Conservation (phyloP, 2,329 filamentous ascomycete species). For the Botryotinia globosa region DNA sequence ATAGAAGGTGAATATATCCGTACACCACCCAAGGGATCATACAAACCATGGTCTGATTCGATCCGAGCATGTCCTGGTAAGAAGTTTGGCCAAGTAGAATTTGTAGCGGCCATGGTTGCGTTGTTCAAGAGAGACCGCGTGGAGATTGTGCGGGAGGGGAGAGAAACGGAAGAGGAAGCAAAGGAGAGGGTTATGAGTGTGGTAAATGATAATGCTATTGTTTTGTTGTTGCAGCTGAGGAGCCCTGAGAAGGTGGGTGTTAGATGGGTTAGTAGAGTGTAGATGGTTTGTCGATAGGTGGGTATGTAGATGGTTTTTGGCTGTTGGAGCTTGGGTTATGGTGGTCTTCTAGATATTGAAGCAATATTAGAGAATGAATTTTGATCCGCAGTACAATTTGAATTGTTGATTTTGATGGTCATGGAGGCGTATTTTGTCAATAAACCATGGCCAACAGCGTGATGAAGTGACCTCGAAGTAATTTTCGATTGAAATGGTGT, state of each 20-base stretch:
- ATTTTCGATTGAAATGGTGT: too few relatives aligned
- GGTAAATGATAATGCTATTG: constrained; percentile 24
- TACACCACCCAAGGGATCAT: constrained; percentile 18
- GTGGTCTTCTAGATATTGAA: neutral
- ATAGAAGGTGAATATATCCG: constrained; percentile 3
- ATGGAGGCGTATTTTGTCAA: too few relatives aligned
- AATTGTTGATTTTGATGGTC: too few relatives aligned
- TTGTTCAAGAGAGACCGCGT: constrained; percentile 20
- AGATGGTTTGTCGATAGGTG: neutral
- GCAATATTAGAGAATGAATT: neutral
- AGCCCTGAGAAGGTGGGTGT: constrained; percentile 25
- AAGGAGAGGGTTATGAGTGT: constrained; percentile 19
- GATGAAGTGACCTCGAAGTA: too few relatives aligned
- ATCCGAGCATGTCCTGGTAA: constrained; percentile 28
- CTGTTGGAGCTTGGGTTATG: neutral
- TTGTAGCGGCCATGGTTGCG: constrained; percentile 26
- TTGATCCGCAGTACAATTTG: too few relatives aligned
- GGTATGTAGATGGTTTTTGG: neutral
- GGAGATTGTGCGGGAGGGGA: constrained; percentile 1
- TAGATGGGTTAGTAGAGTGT: constrained; percentile 20
- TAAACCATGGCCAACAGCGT: too few relatives aligned
- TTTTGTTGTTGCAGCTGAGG: constrained; percentile 27
- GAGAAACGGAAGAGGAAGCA: neutral
- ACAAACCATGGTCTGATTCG: constrained; percentile 25
- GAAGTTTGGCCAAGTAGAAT: constrained; percentile 31